These are phyloP conservation scores for Posidonia oceanica DNA, from an alignment of 116 monocot genomes.

Conservation along the genomic window DNA sequence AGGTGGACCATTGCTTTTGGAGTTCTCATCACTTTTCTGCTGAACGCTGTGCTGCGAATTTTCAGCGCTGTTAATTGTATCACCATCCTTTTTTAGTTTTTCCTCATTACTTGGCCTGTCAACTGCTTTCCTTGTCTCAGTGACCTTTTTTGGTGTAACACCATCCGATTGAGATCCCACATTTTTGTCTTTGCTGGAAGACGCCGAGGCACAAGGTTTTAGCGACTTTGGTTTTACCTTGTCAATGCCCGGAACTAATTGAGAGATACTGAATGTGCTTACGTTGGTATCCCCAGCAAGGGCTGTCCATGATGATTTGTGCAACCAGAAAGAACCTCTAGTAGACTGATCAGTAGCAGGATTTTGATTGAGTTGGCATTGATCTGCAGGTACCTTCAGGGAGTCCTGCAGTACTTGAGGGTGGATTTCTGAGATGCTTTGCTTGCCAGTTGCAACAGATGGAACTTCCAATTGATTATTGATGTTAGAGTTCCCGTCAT, in stretches of 20 bases:
- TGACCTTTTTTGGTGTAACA: not conserved
- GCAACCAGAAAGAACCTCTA: constrained; percentile 47
- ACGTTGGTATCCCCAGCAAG: constrained; percentile 34
- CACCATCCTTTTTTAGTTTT: not conserved
- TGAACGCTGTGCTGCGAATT: not conserved
- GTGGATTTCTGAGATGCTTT: not conserved
- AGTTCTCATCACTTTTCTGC: not conserved
- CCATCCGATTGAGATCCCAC: not conserved
- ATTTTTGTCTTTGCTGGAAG: constrained; percentile 2
- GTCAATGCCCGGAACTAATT: constrained; percentile 24
- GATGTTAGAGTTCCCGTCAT: not conserved
- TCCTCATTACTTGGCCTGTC: not conserved
- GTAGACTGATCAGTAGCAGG: constrained; percentile 1
- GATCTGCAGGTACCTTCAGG: not conserved
- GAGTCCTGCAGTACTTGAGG: not conserved
- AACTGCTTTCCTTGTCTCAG: not conserved
- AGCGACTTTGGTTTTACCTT: not conserved
- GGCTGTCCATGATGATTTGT: constrained; percentile 80
- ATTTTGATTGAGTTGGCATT: constrained; percentile 2
- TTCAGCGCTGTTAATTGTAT: not conserved
- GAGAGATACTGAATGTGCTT: constrained; percentile 43
- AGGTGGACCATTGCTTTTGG: constrained; percentile 7
- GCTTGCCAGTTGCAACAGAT: not conserved
- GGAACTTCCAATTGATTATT: not conserved
- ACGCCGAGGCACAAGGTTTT: not conserved